phyloP scores from a whole-genome alignment of 2,329 filamentous ascomycete species.

The Mollisia scopiformis region DNA sequence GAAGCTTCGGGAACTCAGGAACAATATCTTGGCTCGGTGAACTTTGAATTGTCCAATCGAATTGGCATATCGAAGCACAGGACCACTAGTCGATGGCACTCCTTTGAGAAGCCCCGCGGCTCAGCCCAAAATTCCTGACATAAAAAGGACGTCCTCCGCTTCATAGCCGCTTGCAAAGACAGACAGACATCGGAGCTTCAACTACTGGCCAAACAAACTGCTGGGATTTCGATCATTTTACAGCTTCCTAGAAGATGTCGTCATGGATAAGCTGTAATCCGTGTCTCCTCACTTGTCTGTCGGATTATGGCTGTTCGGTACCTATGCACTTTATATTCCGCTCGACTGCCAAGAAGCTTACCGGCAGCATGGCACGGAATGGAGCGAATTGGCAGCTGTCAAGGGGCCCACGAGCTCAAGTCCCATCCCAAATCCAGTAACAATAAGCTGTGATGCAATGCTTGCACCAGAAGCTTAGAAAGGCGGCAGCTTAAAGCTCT shows the following conservation, averaged over 20 bases:
- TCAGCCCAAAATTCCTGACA: neutral
- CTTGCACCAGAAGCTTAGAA: neutral
- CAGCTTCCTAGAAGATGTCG: neutral
- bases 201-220: neutral
- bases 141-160: neutral
- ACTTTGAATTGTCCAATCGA: neutral
- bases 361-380: neutral
- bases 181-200: neutral
- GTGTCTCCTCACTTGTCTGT: neutral
- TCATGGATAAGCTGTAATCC: neutral
- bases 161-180: conserved; percentile 1
- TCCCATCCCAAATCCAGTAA: neutral
- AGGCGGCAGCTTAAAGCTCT: neutral
- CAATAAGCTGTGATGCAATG: neutral
- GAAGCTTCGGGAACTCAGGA: neutral
- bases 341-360: neutral
- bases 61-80: neutral
- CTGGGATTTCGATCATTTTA: neutral
- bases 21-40: neutral
- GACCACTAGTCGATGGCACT: neutral
- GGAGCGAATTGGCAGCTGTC: conserved; percentile 14
- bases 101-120: neutral
- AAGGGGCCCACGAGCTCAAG: conserved; percentile 10
- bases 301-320: neutral
- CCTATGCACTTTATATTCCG: neutral